phyloP scores from a whole-genome alignment of 805 yeast genomes.

The Saturnispora gosingensis region DNA sequence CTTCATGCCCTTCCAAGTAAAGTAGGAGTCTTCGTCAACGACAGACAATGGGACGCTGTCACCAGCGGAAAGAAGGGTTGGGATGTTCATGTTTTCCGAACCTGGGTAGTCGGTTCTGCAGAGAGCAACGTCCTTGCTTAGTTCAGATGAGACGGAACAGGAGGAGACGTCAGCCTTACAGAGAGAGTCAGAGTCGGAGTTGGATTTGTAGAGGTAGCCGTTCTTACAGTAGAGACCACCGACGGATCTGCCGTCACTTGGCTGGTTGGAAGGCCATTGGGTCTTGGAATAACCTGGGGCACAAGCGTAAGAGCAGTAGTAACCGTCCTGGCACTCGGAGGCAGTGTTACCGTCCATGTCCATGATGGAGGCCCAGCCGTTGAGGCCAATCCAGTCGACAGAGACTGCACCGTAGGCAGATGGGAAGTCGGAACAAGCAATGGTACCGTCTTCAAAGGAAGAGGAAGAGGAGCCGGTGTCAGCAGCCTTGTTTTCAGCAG shows the following conservation, averaged over 20 bases:
- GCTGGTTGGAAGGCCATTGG: slow-evolving; percentile 67
- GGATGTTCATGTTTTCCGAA: slow-evolving; percentile 71
- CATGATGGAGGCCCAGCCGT: slow-evolving; percentile 67
- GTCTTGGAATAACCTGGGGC: slow-evolving; percentile 76
- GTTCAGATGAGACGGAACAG: slow-evolving; percentile 45
- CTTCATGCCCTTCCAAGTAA: slow-evolving; percentile 49
- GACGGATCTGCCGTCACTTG: slow-evolving; percentile 57
- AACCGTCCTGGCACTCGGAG: slow-evolving; percentile 52
- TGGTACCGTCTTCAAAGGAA: slow-evolving; percentile 63
- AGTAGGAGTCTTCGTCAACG: slow-evolving; percentile 52
- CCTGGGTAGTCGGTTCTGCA: slow-evolving; percentile 81
- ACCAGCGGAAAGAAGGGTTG: slow-evolving; percentile 54
- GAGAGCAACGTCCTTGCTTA: slow-evolving; percentile 46
- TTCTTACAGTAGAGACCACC: slow-evolving; percentile 58
- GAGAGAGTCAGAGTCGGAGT: slow-evolving; percentile 39
- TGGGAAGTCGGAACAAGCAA: slow-evolving; percentile 62
- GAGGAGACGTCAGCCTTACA: slow-evolving; percentile 57
- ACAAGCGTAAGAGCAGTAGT: slow-evolving; percentile 71
- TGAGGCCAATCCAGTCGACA: slow-evolving; percentile 44
- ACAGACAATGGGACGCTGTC: slow-evolving; percentile 43
- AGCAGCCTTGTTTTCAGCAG: slow-evolving; percentile 9
- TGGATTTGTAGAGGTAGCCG: slow-evolving; percentile 57
- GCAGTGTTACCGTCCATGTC: slow-evolving; percentile 32
- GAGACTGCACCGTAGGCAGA: slow-evolving; percentile 59
- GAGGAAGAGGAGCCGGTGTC: slow-evolving; percentile 20